Conservation (phyloP, 345 rosid species). For the Moricandia arvensis region DNA sequence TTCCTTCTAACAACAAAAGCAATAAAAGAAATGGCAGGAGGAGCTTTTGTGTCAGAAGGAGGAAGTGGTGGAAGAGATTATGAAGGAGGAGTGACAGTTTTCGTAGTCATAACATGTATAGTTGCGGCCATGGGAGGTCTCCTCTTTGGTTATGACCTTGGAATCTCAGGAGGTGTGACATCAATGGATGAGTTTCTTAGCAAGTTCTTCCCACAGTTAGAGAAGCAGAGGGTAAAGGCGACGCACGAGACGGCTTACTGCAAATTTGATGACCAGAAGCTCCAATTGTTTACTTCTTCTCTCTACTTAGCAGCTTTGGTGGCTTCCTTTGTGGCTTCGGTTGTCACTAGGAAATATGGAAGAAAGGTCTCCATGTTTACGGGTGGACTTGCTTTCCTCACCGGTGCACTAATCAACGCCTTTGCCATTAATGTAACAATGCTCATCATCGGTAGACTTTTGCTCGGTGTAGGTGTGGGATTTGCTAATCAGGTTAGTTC, state of each 20-base stretch:
- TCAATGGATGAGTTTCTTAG: too few relatives aligned
- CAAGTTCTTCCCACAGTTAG: too few relatives aligned
- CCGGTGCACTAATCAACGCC: constrained; percentile 50
- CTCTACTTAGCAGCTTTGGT: constrained; percentile 50
- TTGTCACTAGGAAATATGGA: constrained; percentile 26
- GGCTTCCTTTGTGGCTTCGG: constrained; percentile 50
- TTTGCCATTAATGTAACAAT: constrained; percentile 41
- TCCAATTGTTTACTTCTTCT: too few relatives aligned
- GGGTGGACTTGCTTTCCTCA: not conserved
- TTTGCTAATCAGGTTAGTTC: not conserved
- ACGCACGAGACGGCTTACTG: not conserved
- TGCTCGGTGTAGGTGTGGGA: too few relatives aligned
- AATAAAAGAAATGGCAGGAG: constrained; percentile 46
- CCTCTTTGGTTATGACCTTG: too few relatives aligned
- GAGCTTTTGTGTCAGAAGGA: constrained; percentile 18
- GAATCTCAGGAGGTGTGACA: too few relatives aligned
- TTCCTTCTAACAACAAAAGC: not conserved
- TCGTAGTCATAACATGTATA: too few relatives aligned
- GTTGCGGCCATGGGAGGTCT: too few relatives aligned
- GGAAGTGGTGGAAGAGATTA: not conserved
- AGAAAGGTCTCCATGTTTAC: too few relatives aligned
- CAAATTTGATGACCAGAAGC: too few relatives aligned
- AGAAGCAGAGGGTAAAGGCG: too few relatives aligned
- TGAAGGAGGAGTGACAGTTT: constrained; percentile 3
- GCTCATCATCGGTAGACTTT: constrained; percentile 30